Evolutionary conservation across 345 rosid species (phyloP), one percentile per base, ranked within the genome.

Genomic region (Laguncularia racemosa): DNA sequence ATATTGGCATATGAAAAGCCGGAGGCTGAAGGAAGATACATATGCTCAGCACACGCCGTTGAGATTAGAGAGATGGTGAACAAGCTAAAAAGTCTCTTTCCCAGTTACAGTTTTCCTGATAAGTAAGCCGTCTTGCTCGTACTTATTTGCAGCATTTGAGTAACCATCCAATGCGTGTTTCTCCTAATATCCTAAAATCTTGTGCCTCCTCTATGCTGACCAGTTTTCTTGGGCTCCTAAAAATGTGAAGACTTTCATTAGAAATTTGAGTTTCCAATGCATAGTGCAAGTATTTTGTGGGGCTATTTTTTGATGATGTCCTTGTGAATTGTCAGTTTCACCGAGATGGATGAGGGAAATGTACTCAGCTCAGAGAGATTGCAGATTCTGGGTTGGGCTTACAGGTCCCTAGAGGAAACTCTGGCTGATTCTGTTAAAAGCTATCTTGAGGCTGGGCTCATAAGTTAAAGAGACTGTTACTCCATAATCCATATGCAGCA

Each of bases 11-110:
- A 58, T 43, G 69, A 65, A 63, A 65, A 65, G 16, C 57, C 73
- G 12, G 77, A 69, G 63, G 79, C 79, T 0, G 50, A 66, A 72
- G 79, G 91, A 45, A 75, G 95, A 71, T 84, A 88, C 65, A 62
- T 82, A 44, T 80, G 91, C 61, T n/a, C 51, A 13, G 54, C 82
- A 44, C 67, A 82, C 66, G 1, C 16, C 16, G 58, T 64, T 20
- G 68, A 23, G 59, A 65, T 65, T 17, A 44, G 5, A 11, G 68
- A 63, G 23, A 17, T 82, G 51, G 77, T 84, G 47, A 78, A 73
- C 65, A 82, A 73, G 52, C 70, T 86, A 60, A 82, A 70, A 68
- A 71, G 63, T 33, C 67, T 77, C 40, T 84, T 73, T 65, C 85
- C 85, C 20, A 61, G 68, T 59, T 84, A 77, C 71, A 78, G 72